Evolutionary conservation across 2,329 filamentous ascomycete genomes (phyloP).

Genomic region (Triangularia setosa): DNA sequence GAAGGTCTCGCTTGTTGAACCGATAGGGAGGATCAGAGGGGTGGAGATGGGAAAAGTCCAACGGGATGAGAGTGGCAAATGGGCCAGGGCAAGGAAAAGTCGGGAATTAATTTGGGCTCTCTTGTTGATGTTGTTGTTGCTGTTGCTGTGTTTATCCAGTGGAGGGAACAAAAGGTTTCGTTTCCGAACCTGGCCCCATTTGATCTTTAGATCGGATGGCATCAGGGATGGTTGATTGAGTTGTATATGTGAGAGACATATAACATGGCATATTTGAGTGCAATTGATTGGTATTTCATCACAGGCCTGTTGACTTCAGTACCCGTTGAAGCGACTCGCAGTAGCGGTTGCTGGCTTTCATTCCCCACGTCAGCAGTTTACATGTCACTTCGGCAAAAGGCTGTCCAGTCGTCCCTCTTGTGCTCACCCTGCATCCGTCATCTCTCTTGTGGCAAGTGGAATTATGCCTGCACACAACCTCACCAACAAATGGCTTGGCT

Average conservation of each 20-base stretch:
- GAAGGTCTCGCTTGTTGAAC: neutral
- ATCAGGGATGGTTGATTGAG: neutral
- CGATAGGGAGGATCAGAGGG: neutral
- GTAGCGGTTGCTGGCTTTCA: neutral
- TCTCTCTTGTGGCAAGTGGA: neutral
- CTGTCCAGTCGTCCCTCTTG: neutral
- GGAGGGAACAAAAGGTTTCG: neutral
- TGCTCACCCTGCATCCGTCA: neutral
- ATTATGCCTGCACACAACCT: neutral
- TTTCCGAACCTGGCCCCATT: neutral
- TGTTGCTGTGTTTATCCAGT: neutral
- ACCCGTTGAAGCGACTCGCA: neutral
- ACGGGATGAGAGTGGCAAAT: neutral
- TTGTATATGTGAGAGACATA: neutral
- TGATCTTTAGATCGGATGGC: neutral
- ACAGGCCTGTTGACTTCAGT: too few relatives aligned
- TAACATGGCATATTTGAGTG: neutral
- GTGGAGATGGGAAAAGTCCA: neutral
- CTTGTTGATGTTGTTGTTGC: neutral
- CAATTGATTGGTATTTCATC: neutral
- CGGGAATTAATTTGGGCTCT: neutral
- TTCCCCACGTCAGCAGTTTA: too few relatives aligned
- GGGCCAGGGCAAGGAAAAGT: neutral
- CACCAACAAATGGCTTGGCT: neutral
- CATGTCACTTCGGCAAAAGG: too few relatives aligned